Evolutionary conservation across 768 basidiomycete species (phyloP), one percentile per base, ranked within the genome.

Genomic region (Clitopilus passeckerianus): DNA sequence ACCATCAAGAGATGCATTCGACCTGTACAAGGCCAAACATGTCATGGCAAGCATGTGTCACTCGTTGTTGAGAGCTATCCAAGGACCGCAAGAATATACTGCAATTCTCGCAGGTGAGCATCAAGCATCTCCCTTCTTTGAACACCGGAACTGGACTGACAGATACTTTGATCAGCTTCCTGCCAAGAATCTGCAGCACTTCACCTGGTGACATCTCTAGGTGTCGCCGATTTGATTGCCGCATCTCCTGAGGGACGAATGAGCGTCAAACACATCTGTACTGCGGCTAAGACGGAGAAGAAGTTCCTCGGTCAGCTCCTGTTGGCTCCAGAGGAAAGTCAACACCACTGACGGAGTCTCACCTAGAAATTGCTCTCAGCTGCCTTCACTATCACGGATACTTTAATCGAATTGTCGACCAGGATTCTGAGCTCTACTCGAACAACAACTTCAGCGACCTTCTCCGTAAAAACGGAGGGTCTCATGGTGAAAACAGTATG

Each of bases 41-140:
- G 9, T 6, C 18, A 53, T 53, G 12, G 16, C 22, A 24, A 33
- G 23, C 18, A 6, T 53, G 53, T 53, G 53, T 23, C 8, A 12
- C 8, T 33, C 22, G 16, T 22, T 53, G 16, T 9, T 53, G n/a
- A 53, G 53, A 44, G 16, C 57, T 0, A 37, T 57, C 7, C 43
- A 43, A 27, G 41, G 57, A 15, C 34, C 57, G 16, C n/a, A 41
- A 23, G 57, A 57, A 44, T 57, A 57, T 24, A 57, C 57, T 41
- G 34, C 43, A 6, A 10, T 44, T 5, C 57, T 57, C 6, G 34
- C 57, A 16, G 57, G 57, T 57, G 5, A 14, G 35, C 30, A 22
- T 20, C 6, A 16, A n/a, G 12, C 53, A 23, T 53, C 22, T 16
- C n/a, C n/a, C n/a, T n/a, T n/a, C 10, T 22, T 15, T 9, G n/a